Percentiles rank a stretch among this genome's conserved stretches.
Conservation (phyloP, 169 alveolate genomes). For the Cryptosporidium sp. region DNA sequence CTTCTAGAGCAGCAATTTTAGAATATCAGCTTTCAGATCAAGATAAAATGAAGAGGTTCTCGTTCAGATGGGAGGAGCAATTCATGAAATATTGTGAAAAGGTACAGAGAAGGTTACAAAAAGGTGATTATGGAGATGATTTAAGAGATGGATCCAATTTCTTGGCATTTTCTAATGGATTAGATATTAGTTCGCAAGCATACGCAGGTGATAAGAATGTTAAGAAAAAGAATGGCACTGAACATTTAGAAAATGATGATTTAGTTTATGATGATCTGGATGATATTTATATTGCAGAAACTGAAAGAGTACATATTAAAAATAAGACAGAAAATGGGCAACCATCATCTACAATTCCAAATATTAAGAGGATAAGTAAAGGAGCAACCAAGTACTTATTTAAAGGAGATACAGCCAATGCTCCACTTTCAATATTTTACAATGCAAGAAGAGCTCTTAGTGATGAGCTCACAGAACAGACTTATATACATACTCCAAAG, state of each 20-base stretch:
- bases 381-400: constrained; percentile 52
- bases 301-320: not conserved
- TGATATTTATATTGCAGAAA: constrained; percentile 2
- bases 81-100: constrained; percentile 62
- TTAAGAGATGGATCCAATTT: constrained; percentile 52
- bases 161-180: constrained; percentile 3
- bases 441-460: constrained; percentile 75
- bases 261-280: constrained; percentile 1
- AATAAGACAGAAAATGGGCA: constrained; percentile 2
- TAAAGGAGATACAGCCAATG: constrained; percentile 42
- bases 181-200: not conserved
- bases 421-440: constrained; percentile 40
- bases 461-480: constrained; percentile 69
- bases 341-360: constrained; percentile 13
- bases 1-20: constrained; percentile 67
- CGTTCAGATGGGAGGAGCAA: constrained; percentile 63
- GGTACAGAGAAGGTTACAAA: constrained; percentile 38
- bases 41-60: constrained; percentile 55
- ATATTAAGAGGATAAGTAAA: constrained; percentile 39
- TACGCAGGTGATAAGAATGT: not conserved
- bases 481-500: constrained; percentile 65
- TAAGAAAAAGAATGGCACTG: not conserved
- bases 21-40: constrained; percentile 72
- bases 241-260: not conserved
- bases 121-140: constrained; percentile 48